Conservation (phyloP, 1,284 basidiomycete genomes). For the Boletus semigastroideus region DNA sequence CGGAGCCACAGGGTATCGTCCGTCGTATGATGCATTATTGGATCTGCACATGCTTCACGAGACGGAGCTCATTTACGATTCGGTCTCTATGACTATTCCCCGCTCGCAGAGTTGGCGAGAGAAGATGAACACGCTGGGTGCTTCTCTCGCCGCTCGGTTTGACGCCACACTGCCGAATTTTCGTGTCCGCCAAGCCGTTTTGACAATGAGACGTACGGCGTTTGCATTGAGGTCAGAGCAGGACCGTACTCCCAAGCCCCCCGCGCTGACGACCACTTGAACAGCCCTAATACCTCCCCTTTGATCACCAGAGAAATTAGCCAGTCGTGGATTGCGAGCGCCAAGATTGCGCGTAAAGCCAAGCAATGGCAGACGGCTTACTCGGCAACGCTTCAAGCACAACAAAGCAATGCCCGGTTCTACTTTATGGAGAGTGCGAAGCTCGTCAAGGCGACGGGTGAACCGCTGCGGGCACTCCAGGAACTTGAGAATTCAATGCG, state of each 20-base stretch:
- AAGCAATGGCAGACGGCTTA: constrained; percentile 97
- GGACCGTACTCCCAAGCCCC: not conserved
- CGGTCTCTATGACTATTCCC: constrained; percentile 38
- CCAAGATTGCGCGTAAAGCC: constrained; percentile 94
- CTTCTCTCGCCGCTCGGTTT: constrained; percentile 58
- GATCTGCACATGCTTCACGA: constrained; percentile 91
- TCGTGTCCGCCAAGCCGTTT: constrained; percentile 85
- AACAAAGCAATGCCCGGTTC: constrained; percentile 73
- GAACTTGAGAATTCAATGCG: constrained; percentile 84
- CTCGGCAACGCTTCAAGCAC: constrained; percentile 91
- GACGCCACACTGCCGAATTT: constrained; percentile 87
- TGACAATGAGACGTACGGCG: constrained; percentile 88
- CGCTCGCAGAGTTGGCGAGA: constrained; percentile 38
- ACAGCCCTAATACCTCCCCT: constrained; percentile 32
- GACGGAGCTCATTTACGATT: constrained; percentile 73
- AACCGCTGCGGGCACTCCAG: constrained; percentile 84
- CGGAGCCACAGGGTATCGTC: constrained; percentile 78
- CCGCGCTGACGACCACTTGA: constrained; percentile 12
- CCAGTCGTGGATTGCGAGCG: constrained; percentile 87
- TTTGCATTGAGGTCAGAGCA: constrained; percentile 68
- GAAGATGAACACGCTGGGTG: constrained; percentile 27
- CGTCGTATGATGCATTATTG: constrained; percentile 85
- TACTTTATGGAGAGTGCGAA: constrained; percentile 93
- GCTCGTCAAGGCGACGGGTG: constrained; percentile 77
- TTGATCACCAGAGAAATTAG: constrained; percentile 66